Evolutionary conservation across 2,329 filamentous ascomycete species (phyloP).

Genomic region (Hymenoscyphus occultus): DNA sequence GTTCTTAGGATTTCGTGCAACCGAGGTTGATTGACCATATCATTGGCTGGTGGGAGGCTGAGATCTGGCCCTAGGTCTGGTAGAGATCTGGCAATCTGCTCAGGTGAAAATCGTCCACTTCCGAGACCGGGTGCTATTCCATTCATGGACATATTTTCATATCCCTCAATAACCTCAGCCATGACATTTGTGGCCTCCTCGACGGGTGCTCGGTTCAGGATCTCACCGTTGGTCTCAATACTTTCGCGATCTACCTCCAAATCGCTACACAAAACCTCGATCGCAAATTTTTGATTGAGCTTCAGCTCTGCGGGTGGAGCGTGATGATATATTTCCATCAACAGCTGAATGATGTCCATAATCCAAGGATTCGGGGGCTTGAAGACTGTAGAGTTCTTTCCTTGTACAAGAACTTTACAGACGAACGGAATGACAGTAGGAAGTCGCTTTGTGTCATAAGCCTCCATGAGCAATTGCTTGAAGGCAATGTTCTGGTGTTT

Average conservation of each 20-base stretch:
- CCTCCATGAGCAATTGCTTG: slow-evolving; percentile 91
- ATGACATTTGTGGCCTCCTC: slow-evolving; percentile 57
- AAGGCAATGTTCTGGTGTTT: slow-evolving; percentile 96
- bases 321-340: slow-evolving; percentile 91
- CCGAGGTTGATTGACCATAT: slow-evolving; percentile 68
- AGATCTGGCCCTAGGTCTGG: slow-evolving; percentile 80
- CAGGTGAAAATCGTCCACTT: slow-evolving; percentile 71
- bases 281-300: slow-evolving; percentile 96
- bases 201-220: slow-evolving; percentile 67
- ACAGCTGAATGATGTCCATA: slow-evolving; percentile 88
- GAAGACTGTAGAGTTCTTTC: slow-evolving; percentile 82
- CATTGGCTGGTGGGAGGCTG: slow-evolving; percentile 76
- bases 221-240: slow-evolving; percentile 82
- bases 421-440: slow-evolving; percentile 95
- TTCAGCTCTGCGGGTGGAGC: slow-evolving; percentile 69
- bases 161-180: slow-evolving; percentile 71
- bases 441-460: slow-evolving; percentile 86
- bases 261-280: slow-evolving; percentile 94
- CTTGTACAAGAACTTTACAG: slow-evolving; percentile 90
- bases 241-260: slow-evolving; percentile 88
- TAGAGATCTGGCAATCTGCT: slow-evolving; percentile 73
- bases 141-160: slow-evolving; percentile 78
- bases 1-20: slow-evolving; percentile 75
- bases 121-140: slow-evolving; percentile 66
- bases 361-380: slow-evolving; percentile 95